phyloP scores from a whole-genome alignment of 176 grass and related monocot species.

The maize (Zea mays) region Zm-B73-REFERENCE-NAM-5.0 NC_050100.1:23942001-23942500 shows the following conservation, averaged over 20 bases:
- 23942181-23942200: too few species aligned
- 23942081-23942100: too few species aligned
- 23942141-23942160: too few species aligned
- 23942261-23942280: slow-evolving; percentile 17
- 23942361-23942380: slow-evolving; percentile 76
- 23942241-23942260: slow-evolving; percentile 4
- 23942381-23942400: slow-evolving; percentile 86
- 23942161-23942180: too few species aligned
- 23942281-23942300: not conserved
- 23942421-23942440: slow-evolving; percentile 47
- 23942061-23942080: too few species aligned
- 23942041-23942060: too few species aligned
- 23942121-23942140: too few species aligned
- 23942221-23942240: slow-evolving; percentile 26
- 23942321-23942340: slow-evolving; percentile 77
- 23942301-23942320: slow-evolving; percentile 39
- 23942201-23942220: slow-evolving; percentile 18
- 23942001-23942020: too few species aligned
- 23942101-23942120: too few species aligned
- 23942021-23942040: too few species aligned
- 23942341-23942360: slow-evolving; percentile 87
- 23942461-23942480: slow-evolving; percentile 54
- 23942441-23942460: slow-evolving; percentile 83
- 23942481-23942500: too few species aligned
- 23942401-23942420: slow-evolving; percentile 84